Base-by-base conservation (phyloP, 768 basidiomycete species). In the Suillus bovinus region DNA sequence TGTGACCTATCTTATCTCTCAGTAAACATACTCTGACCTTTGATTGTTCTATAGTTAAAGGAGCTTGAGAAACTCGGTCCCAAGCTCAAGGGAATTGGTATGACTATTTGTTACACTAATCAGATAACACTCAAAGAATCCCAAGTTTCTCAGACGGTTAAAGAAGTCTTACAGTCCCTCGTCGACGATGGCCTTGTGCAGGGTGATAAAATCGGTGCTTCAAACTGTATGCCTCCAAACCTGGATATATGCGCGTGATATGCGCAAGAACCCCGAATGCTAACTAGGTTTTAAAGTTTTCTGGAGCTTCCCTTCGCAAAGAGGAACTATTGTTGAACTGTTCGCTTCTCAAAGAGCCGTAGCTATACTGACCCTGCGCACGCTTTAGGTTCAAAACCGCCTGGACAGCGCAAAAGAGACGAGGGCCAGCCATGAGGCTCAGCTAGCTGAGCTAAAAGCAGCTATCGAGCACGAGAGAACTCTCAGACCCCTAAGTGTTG, bases 261-360 rank as follows among this genome's bases (percentile, higher is more conserved):
- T 66, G 41, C 61, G 38, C 38, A 27, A 38, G 5, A 27, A 27
- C 24, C 9, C 13, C 10, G 47, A n/a, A 61, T 59, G 52, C 62
- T 65, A 47, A 53, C 52, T 2, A 11, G 22, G 17, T 22, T 38
- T 38, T 24, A 22, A 64, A 96, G 94, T 96, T 76, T 96, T 93
- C 74, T 97, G 95, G 95, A 92, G 92, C 69, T 96, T 97, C 72
- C 94, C 94, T 17, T 94, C 93, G 1, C 92, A 95, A 62, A 84
- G 86, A 52, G 94, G 94, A 5, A 85, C 89, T 9, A 81, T 87
- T 69, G 94, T 94, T 39, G 38, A 20, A 20, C 22, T 22, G 17
- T 39, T 27, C 74, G 63, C 55, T 36, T 59, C 22, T 61, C 5
- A 20, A 56, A 1, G 14, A 34, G 44, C 33, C 1, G n/a, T n/a